These are phyloP conservation scores for Salix purpurea DNA, from an alignment of 345 rosid genomes.

Conservation along the genomic window DNA sequence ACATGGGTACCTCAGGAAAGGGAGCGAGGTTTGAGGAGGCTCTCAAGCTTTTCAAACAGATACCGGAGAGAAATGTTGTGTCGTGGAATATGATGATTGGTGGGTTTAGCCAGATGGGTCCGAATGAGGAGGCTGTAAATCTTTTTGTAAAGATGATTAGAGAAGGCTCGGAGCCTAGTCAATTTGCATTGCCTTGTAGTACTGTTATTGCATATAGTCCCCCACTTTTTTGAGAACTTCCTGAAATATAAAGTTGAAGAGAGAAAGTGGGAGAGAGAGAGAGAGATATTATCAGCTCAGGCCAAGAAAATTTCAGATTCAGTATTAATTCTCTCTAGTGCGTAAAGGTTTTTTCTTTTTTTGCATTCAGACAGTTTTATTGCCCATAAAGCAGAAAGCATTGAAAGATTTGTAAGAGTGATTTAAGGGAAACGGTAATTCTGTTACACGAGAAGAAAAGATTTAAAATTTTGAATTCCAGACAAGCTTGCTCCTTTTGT, in stretches of 20 bases:
- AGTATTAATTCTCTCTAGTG: no score
- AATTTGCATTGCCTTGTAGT: constrained; percentile 51
- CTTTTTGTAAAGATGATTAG: constrained; percentile 62
- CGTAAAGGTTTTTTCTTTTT: no score
- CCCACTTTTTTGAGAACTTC: constrained; percentile 42
- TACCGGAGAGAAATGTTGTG: constrained; percentile 68
- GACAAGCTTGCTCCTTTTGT: no score
- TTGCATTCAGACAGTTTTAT: no score
- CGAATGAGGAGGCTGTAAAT: constrained; percentile 71
- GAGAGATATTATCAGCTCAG: no score
- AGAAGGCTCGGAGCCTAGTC: constrained; percentile 50
- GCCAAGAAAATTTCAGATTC: no score
- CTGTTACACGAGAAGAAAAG: no score
- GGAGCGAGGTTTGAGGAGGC: constrained; percentile 41
- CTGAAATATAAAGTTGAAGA: not conserved
- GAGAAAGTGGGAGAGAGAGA: no score
- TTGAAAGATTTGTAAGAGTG: no score
- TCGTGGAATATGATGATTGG: constrained; percentile 80
- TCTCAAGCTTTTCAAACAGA: constrained; percentile 35
- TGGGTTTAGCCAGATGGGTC: constrained; percentile 64
- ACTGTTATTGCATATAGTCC: constrained; percentile 52
- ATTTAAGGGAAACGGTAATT: no score
- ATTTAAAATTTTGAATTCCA: no score
- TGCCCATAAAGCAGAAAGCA: no score
- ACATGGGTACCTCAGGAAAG: constrained; percentile 58